Conservation (phyloP, 1,284 basidiomycete genomes). For the Puccinia hordei region DNA sequence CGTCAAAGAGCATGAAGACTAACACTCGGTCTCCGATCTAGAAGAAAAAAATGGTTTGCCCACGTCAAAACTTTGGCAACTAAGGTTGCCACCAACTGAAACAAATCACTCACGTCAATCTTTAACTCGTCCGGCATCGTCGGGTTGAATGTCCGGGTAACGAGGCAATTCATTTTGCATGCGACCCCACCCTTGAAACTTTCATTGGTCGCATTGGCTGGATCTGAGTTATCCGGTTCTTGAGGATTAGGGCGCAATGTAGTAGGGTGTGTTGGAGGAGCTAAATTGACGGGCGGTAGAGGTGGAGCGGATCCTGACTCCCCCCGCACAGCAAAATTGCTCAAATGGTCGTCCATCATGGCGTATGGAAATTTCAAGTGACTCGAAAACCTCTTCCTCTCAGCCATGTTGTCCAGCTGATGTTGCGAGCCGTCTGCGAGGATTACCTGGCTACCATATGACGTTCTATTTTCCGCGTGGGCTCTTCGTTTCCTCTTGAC, state of each 20-base stretch:
- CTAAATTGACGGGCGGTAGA: neutral
- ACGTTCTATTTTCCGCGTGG: neutral
- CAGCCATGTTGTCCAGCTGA: neutral
- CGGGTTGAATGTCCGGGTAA: slow-evolving; percentile 15
- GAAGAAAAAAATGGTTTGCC: neutral
- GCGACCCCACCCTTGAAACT: neutral
- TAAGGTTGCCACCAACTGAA: neutral
- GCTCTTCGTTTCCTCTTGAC: neutral
- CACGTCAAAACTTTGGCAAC: neutral
- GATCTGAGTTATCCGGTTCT: neutral
- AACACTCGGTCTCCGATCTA: slow-evolving; percentile 42
- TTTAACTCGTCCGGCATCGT: slow-evolving; percentile 32
- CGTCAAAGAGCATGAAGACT: slow-evolving; percentile 39
- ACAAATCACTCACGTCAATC: slow-evolving; percentile 24
- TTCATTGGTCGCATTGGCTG: neutral
- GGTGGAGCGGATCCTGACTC: neutral
- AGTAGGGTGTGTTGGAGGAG: neutral
- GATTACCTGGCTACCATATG: neutral
- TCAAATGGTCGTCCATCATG: neutral
- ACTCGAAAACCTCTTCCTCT: neutral
- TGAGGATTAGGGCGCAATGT: neutral
- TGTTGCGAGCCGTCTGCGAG: neutral
- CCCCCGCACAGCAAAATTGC: neutral
- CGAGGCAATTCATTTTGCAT: slow-evolving; percentile 22
- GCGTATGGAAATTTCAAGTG: neutral